A percentile compares a stretch with the other conserved stretches of the same genome.
phyloP scores from a whole-genome alignment of 768 basidiomycete species.

The Russula olivacea region DNA sequence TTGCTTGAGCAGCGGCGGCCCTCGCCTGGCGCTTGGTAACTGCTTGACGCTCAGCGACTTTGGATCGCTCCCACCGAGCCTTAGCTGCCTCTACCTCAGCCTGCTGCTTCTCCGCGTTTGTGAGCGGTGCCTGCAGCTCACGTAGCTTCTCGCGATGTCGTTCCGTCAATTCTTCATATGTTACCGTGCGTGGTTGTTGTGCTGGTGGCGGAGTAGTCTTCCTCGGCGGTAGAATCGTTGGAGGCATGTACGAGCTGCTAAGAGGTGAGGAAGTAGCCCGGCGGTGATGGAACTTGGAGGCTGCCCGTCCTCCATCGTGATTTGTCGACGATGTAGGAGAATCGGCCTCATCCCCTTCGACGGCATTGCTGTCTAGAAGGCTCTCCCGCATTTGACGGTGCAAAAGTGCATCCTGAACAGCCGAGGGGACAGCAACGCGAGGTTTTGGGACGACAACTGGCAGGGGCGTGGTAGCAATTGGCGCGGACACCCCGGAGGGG shows the following conservation, averaged over 20 bases:
- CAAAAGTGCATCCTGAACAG: slow-evolving; percentile 69
- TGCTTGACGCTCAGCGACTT: slow-evolving; percentile 65
- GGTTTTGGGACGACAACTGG: slow-evolving; percentile 33
- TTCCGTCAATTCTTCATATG: slow-evolving; percentile 83
- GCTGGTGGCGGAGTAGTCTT: slow-evolving; percentile 42
- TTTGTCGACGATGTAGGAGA: slow-evolving; percentile 5
- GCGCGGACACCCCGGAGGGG: slow-evolving; percentile 72
- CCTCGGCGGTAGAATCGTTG: slow-evolving; percentile 44
- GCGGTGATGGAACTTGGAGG: slow-evolving; percentile 9
- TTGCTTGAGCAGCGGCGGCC: slow-evolving; percentile 37
- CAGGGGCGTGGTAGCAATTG: slow-evolving; percentile 58
- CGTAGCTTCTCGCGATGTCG: slow-evolving; percentile 81
- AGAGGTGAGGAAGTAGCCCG: slow-evolving; percentile 17
- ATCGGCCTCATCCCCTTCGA: background rate
- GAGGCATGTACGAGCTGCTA: slow-evolving; percentile 33
- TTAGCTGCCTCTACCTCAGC: slow-evolving; percentile 71
- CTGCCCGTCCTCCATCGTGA: background rate
- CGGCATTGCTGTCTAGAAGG: slow-evolving; percentile 41
- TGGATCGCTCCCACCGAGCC: slow-evolving; percentile 77
- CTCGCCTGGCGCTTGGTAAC: slow-evolving; percentile 66
- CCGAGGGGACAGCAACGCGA: slow-evolving; percentile 55
- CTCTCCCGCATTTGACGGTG: slow-evolving; percentile 69
- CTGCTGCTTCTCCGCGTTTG: slow-evolving; percentile 71
- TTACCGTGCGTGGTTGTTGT: slow-evolving; percentile 54
- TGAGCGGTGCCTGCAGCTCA: slow-evolving; percentile 77